Evolutionary conservation across 306 rosid genomes (phyloP), one percentile per base, ranked within the genome.

Genomic region (Trichosanthes truncata): DNA sequence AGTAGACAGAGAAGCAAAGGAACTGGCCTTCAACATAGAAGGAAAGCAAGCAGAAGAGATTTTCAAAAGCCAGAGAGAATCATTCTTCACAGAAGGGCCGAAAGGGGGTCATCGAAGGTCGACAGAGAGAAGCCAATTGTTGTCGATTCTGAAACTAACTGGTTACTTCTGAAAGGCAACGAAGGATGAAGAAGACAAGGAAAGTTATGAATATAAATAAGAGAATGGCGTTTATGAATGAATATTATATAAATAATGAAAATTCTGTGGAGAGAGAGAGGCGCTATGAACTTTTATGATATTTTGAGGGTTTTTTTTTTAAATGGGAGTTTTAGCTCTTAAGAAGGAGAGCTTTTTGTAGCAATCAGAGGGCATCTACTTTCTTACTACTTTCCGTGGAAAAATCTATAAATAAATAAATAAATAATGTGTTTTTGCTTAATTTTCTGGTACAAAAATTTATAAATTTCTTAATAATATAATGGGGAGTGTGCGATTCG

Each of bases 31-130:
- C 71, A 63, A 80, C 21, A 82, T 88, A 0, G 49, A 84, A 26
- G 81, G 80, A 21, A 1, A 49, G 74, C 76, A 83, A 6, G 77
- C 83, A 36, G 83, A 87, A 57, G 80, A 40, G 45, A 78, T 85
- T 12, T 10, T 87, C 35, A 36, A 12, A 45, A 82, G 78, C 0
- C 87, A 87, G 71, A 59, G 4, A 13, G 56, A 82, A n/a, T 85
- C 90, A 0, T 26, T 80, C 84, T 83, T 89, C 80, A 88, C 76
- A 7, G 57, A 33, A 80, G 80, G 61, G 29, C 76, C 76, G 41
- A 56, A 80, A n/a, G 75, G 84, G 21, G 45, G 59, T 5, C 35
- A 15, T 1, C 10, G 68, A 4, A 62, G 75, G n/a, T 11, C 52
- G 17, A 38, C 5, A 4, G 74, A 68, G 74, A 68, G 52, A 41